Evolutionary conservation across 495 filamentous ascomycete genomes (phyloP), one percentile per base, ranked within the genome.

Genomic region (Penicilliopsis zonata): DNA sequence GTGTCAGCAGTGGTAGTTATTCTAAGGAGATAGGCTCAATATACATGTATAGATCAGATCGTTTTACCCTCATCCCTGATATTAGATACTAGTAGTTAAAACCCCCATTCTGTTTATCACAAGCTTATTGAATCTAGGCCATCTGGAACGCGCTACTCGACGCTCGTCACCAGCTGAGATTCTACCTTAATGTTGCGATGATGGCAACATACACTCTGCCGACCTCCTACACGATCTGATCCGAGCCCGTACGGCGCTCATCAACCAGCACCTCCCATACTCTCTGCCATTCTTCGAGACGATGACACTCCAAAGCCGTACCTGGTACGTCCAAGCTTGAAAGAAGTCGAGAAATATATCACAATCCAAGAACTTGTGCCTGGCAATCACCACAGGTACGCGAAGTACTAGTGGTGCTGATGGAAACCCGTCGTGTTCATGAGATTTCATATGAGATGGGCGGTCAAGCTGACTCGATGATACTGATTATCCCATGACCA

Each of bases 71-170:
- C n/a, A n/a, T n/a, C n/a, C n/a, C n/a, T n/a, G n/a, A n/a, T n/a
- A n/a, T n/a, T n/a, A n/a, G n/a, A n/a, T n/a, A n/a, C n/a, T n/a
- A n/a, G n/a, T n/a, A n/a, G n/a, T n/a, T n/a, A n/a, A n/a, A n/a
- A n/a, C n/a, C 25, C n/a, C 14, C 4, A 27, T 12, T 27, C 4
- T 4, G 5, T 27, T 13, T 10, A 18, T 29, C 19, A 4, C 28
- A 63, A 65, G 66, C 17, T 30, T 23, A 13, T 34, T 65, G 33
- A 64, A 70, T n/a, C n/a, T n/a, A n/a, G n/a, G n/a, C n/a, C n/a
- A n/a, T n/a, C n/a, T n/a, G n/a, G n/a, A n/a, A n/a, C n/a, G 44
- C 51, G 49, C 30, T 65, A 47, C 46, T 66, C 54, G 10, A 65
- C 60, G 35, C 49, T 12, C 53, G 64, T 9, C 61, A 69, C 28